Base-by-base conservation (phyloP, 2,329 filamentous ascomycete genomes). In the Clonostachys solani region DNA sequence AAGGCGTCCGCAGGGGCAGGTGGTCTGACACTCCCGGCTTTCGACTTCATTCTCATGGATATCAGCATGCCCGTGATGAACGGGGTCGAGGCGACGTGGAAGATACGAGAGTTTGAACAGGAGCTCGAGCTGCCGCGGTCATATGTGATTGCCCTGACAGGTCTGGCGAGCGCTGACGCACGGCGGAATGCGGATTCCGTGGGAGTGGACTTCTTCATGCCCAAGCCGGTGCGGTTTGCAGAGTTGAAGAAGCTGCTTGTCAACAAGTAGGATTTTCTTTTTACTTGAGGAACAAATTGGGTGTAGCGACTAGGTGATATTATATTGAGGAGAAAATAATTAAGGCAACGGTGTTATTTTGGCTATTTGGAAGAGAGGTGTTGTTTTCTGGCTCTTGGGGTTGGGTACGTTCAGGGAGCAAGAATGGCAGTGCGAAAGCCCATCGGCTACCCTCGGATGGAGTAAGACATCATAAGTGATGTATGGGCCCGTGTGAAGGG, bases 11-110 rank as follows among this genome's bases (percentile, higher is more conserved):
- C 35, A 33, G 9, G 42, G 34, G 12, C 16, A 18, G 13, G 17
- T 43, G 8, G 13, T 45, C 8, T 29, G 23, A 29, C 23, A 29
- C 3, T 38, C 15, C 36, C 36, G 36, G 15, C 36, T 8, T 70
- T 69, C 37, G 62, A 65, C 43, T 66, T 60, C 19, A 52, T 71
- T 3, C 55, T 71, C 2, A 71, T 71, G 67, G 78, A 81, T 51
- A 70, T 80, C 7, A 73, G 67, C 57, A 81, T 81, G 78, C 78
- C 78, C 0, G 63, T 80, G 5, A 72, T 81, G 52, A 71, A 81
- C 51, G 74, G 74, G 0, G 61, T 77, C 13, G 71, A 72, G 17
- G 67, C 73, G 0, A 80, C 76, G 9, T 63, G 66, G 10, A 65
- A 63, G 46, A 80, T 80, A 17, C 68, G 77, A 5, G 64, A 68